phyloP scores from a whole-genome alignment of 495 filamentous ascomycete species.

The Hypomontagnella submonticulosa region DNA sequence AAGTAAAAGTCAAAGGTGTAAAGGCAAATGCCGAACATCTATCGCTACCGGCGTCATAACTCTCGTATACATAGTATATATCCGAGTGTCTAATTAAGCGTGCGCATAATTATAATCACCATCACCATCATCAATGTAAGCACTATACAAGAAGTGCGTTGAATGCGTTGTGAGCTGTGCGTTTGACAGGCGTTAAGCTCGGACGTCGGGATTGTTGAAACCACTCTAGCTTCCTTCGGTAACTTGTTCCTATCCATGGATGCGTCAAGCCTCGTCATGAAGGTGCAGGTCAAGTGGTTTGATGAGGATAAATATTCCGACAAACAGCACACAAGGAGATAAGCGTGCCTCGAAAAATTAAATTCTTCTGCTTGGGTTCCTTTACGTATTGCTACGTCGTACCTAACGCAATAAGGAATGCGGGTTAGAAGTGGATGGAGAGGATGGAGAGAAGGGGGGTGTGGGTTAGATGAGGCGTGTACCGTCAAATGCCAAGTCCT shows the following conservation, averaged over 20 bases:
- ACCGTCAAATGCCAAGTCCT: constrained; percentile 40
- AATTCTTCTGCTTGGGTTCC: constrained; percentile 37
- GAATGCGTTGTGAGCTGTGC: constrained; percentile 28
- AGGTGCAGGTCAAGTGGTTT: constrained; percentile 20
- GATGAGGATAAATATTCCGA: constrained; percentile 48
- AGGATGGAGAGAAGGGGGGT: not conserved
- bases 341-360: constrained; percentile 44
- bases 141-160: constrained; percentile 22
- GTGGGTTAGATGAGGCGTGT: constrained; percentile 24
- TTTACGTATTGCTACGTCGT: constrained; percentile 29
- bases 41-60: not conserved
- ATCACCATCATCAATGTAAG: constrained; percentile 3
- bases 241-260: constrained; percentile 21
- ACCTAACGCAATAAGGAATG: constrained; percentile 22
- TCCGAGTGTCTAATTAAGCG: not conserved
- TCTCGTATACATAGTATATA: too few relatives aligned
- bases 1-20: constrained; percentile 4
- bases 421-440: constrained; percentile 2
- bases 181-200: constrained; percentile 41
- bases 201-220: constrained; percentile 30
- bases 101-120: constrained; percentile 10
- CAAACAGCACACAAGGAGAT: constrained; percentile 38
- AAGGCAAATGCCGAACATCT: constrained; percentile 8
- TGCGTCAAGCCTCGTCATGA: constrained; percentile 37
- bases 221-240: constrained; percentile 41